Base-by-base conservation (phyloP, 805 yeast genomes). In the Candida pini region DNA sequence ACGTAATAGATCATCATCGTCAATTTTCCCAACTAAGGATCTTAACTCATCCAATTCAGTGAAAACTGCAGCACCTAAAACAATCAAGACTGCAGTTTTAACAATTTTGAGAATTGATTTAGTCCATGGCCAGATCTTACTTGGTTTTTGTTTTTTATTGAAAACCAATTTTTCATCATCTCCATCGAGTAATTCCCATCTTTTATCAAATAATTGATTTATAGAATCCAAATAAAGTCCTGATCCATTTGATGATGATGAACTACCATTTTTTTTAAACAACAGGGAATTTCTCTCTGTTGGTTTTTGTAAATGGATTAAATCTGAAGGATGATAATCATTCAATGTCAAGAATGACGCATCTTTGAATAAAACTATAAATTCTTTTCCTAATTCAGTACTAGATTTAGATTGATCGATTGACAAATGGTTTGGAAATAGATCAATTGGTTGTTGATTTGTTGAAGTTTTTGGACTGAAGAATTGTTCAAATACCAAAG, bases 171-270 rank as follows among this genome's bases (percentile, higher is more conserved):
- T 54, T 3, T 55, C 53, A 4, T 56, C 57, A 21, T 73, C 71
- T 18, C 74, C 68, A 4, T 78, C 84, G 22, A 76, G 58, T n/a
- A 78, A 60, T 36, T 56, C 63, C 82, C 81, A 80, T 9, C 64
- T 64, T 16, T 54, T 51, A 17, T 51, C 56, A 35, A 73, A 71
- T 28, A 77, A 57, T 39, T 55, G 63, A 31, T 60, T 63, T 7
- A 78, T 55, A 6, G 47, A 39, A 14, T 58, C 56, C 30, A 64
- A 51, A 19, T 62, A 60, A 12, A 43, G 32, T 17, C 56, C 62
- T 28, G 69, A 58, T 9, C 66, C 63, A 22, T 66, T 63, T 12
- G 48, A 21, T 6, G 20, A 28, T 16, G 41, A 41, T 4, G 25
- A 22, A 12, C 10, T 12, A 4, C n/a, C n/a, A 13, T 22, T 22